A percentile compares a stretch with the other conserved stretches of the same genome.
phyloP scores from a whole-genome alignment of 192 early-diverging fungal species.

The Rhizophlyctis rosea region DNA sequence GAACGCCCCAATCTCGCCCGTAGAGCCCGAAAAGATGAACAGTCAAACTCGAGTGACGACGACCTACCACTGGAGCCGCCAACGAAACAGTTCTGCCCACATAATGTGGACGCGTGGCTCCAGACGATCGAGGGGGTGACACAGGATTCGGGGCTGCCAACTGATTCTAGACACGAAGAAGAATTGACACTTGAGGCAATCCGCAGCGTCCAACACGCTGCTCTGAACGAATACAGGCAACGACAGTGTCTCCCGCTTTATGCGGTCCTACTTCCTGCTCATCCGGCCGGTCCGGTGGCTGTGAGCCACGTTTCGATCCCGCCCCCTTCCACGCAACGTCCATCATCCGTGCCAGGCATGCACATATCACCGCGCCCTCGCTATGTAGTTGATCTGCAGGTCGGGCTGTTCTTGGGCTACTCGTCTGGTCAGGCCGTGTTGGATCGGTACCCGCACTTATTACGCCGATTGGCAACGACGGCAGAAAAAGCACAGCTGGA shows the following conservation, averaged over 20 bases:
- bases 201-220: not conserved
- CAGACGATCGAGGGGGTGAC: no score
- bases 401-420: slow-evolving; percentile 42
- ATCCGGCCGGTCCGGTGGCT: slow-evolving; percentile 9
- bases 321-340: not conserved
- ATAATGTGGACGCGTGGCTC: no score
- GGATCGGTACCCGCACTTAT: slow-evolving; percentile 34
- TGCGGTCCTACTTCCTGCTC: slow-evolving; percentile 21
- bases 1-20: no score
- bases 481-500: slow-evolving; percentile 43
- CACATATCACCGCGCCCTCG: not conserved
- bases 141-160: no score
- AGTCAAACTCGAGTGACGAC: no score
- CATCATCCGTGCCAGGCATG: not conserved
- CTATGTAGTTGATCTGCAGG: slow-evolving; percentile 46
- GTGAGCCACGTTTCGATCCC: slow-evolving; percentile 12
- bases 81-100: no score
- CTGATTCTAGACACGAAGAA: no score
- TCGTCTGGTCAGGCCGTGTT: slow-evolving; percentile 37
- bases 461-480: slow-evolving; percentile 35
- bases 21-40: no score
- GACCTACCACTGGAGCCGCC: no score
- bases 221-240: slow-evolving; percentile 5
- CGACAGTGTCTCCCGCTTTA: slow-evolving; percentile 43
- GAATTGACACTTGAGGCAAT: no score